phyloP scores from a whole-genome alignment of 2,329 filamentous ascomycete genomes.

The Fusarium aywerte region DNA sequence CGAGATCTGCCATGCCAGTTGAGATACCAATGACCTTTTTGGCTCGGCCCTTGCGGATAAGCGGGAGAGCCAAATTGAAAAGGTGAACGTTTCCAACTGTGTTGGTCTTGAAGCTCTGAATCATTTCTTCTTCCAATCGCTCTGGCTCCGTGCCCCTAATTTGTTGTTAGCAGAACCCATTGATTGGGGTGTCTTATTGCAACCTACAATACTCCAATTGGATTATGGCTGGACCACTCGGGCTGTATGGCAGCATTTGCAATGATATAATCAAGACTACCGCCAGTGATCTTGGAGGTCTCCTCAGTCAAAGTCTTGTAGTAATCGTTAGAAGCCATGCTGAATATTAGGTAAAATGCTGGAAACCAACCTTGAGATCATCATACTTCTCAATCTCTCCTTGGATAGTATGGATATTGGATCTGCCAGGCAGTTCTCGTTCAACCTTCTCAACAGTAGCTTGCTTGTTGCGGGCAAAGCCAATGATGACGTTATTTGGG shows the following conservation, averaged over 20 bases:
- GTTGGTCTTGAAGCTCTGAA: constrained; percentile 57
- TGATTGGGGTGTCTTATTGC: background rate
- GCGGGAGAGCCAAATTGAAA: constrained; percentile 63
- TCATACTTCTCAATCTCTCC: constrained; percentile 22
- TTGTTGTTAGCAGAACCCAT: fast-evolving
- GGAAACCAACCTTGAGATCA: constrained; percentile 9
- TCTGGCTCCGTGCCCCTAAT: constrained; percentile 23
- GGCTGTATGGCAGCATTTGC: constrained; percentile 59
- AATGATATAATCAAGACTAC: constrained; percentile 62
- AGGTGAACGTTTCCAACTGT: constrained; percentile 63
- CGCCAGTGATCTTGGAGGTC: constrained; percentile 48
- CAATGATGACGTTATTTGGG: constrained; percentile 54
- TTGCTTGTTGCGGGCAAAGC: constrained; percentile 57
- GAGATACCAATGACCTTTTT: constrained; percentile 68
- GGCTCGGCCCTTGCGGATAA: constrained; percentile 59
- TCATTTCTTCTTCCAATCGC: constrained; percentile 30
- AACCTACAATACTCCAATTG: constrained; percentile 26
- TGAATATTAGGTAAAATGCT: fast-evolving
- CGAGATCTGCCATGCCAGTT: constrained; percentile 59
- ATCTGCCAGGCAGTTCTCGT: constrained; percentile 44
- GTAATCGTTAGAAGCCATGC: background rate
- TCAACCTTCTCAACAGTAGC: constrained; percentile 54
- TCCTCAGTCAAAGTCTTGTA: constrained; percentile 43
- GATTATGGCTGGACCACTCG: constrained; percentile 39
- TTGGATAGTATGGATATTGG: constrained; percentile 30